Conservation (phyloP, 495 filamentous ascomycete genomes). For the Alectoria sarmentosa region DNA sequence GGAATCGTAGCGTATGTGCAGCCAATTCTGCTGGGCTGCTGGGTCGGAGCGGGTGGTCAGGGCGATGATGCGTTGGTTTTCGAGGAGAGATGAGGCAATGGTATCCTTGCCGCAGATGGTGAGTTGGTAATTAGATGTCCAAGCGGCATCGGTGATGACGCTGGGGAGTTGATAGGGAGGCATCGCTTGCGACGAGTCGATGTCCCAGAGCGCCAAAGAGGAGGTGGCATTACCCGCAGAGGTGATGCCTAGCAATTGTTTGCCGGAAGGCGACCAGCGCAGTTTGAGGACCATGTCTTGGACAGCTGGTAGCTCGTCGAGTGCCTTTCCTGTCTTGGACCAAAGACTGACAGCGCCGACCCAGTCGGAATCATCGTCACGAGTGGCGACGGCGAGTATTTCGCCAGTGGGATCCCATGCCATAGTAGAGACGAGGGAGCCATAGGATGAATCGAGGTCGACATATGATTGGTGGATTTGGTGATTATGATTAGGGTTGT, state of each 20-base stretch:
- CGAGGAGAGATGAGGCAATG: constrained; percentile 31
- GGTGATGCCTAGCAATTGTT: constrained; percentile 48
- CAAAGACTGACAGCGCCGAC: constrained; percentile 64
- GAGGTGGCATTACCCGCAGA: constrained; percentile 41
- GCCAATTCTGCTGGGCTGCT: constrained; percentile 19
- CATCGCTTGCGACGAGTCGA: constrained; percentile 21
- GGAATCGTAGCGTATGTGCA: constrained; percentile 21
- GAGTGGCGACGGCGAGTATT: constrained; percentile 62
- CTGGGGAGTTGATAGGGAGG: constrained; percentile 34
- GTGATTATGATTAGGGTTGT: constrained; percentile 35
- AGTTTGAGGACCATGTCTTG: constrained; percentile 45
- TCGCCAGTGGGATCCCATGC: constrained; percentile 65
- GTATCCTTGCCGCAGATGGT: constrained; percentile 51
- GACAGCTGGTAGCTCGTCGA: constrained; percentile 43
- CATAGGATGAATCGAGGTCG: constrained; percentile 30
- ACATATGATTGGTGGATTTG: constrained; percentile 28
- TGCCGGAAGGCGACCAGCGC: constrained; percentile 52
- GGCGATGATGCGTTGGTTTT: constrained; percentile 14
- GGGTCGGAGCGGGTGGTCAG: constrained; percentile 10
- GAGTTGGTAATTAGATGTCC: constrained; percentile 52
- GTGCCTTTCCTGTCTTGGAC: constrained; percentile 50
- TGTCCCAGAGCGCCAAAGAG: constrained; percentile 26
- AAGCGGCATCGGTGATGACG: constrained; percentile 49
- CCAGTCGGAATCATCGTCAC: constrained; percentile 39
- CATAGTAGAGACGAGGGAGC: constrained; percentile 51